Evolutionary conservation across 106 monocot species (phyloP), one percentile per base, ranked within the genome.

Genomic region (Narthecium ossifragum): DNA sequence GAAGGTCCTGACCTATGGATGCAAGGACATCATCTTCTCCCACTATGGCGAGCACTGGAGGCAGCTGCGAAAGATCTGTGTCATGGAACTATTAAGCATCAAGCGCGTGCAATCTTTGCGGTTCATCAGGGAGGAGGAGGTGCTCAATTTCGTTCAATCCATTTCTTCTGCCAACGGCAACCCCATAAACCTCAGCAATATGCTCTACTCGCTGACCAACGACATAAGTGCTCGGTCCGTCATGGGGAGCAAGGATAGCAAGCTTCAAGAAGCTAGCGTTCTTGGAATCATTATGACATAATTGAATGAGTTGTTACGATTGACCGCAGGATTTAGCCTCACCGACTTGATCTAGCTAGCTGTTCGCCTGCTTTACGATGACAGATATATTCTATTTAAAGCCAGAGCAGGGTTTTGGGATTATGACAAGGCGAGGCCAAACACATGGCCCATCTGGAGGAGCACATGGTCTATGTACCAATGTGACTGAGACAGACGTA

Each of bases 1-100:
- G 0, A 33, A 57, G 26, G 39, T 67, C 30, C 8, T 67, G 26
- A 8, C 48, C 11, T 70, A 74, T 50, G 47, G 57, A 2, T 41
- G 53, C 17, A 55, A 47, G 23, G 61, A 52, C 34, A 0, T 83
- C 28, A 45, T 28, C 5, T 74, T 66, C 17, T 21, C 66, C 17
- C 78, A 73, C 31, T 78, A 78, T 10, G 78, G 78, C 53, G 58
- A 55, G 9, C 49, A 66, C 37, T 78, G 83, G 83, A 29, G 66
- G 11, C 69, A 78, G 45, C 39, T 70, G 18, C 68, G 69, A 2
- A 74, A 73, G 38, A 52, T 77, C 22, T 65, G 65, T 53, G 53
- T 70, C 14, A 6, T 67, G 22, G 78, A 83, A 56, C 46, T 83
- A 1, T 53, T 78, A 21, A 63, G 52, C 40, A 1, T 18, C 24